A percentile compares a stretch with the other conserved stretches of the same genome.
Evolutionary conservation across 1,139 yeast genomes (phyloP).

Genomic region (Saccharomycopsis hybrid): DNA sequence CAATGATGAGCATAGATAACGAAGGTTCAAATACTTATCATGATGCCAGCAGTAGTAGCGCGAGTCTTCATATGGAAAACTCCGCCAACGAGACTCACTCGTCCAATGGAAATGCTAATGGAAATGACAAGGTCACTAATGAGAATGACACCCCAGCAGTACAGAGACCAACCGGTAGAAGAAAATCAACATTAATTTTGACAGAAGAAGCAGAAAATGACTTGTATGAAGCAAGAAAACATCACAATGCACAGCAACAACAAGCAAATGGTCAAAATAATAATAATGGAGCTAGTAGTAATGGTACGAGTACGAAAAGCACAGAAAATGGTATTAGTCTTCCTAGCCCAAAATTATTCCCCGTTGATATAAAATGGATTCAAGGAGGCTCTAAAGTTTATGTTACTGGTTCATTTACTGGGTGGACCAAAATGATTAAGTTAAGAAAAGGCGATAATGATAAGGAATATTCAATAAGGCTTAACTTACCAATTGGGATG

Average conservation of each 20-base stretch:
- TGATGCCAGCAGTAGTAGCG: neutral
- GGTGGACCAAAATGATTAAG: slow-evolving; percentile 92
- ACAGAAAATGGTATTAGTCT: too few relatives aligned
- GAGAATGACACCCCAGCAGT: too few relatives aligned
- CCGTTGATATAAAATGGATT: slow-evolving; percentile 84
- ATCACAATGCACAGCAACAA: too few relatives aligned
- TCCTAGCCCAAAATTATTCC: neutral
- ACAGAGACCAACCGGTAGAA: too few relatives aligned
- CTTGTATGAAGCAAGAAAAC: slow-evolving; percentile 32
- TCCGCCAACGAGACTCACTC: too few relatives aligned
- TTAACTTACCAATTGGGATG: slow-evolving; percentile 73
- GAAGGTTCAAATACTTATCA: too few relatives aligned
- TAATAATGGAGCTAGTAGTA: too few relatives aligned
- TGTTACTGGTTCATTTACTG: slow-evolving; percentile 92
- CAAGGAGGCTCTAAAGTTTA: slow-evolving; percentile 91
- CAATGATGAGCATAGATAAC: slow-evolving; percentile 20
- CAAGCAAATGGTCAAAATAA: too few relatives aligned
- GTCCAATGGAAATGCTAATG: too few relatives aligned
- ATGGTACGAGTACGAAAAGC: too few relatives aligned
- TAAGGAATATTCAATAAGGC: slow-evolving; percentile 44
- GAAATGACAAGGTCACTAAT: too few relatives aligned
- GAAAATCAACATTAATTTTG: slow-evolving; percentile 33
- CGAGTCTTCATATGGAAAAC: neutral
- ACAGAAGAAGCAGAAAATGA: slow-evolving; percentile 37
- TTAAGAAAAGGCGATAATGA: slow-evolving; percentile 41